These are phyloP conservation scores for Neonectria punicea DNA, from an alignment of 2,329 filamentous ascomycete species.

Conservation along the genomic window DNA sequence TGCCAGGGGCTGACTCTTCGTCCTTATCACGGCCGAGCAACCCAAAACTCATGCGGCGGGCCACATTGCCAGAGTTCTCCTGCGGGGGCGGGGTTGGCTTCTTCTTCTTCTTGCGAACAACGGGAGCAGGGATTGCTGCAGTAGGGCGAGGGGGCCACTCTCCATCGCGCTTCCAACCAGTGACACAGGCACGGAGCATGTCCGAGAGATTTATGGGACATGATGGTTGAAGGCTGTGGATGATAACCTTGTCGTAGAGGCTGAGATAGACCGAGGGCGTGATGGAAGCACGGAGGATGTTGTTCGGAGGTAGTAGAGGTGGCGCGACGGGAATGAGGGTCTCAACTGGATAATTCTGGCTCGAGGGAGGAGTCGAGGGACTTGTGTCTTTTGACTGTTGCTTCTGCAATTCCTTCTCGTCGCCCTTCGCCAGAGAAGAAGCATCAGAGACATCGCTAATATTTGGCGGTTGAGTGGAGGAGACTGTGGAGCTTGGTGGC, in stretches of 20 bases:
- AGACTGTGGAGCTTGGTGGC: slow-evolving; percentile 44
- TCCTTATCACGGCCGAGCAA: slow-evolving; percentile 56
- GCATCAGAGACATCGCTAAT: slow-evolving; percentile 51
- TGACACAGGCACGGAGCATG: slow-evolving; percentile 82
- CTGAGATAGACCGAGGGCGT: slow-evolving; percentile 78
- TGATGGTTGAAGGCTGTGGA: slow-evolving; percentile 81
- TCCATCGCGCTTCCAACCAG: slow-evolving; percentile 92
- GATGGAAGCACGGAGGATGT: slow-evolving; percentile 82
- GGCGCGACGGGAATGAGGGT: slow-evolving; percentile 77
- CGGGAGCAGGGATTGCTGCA: slow-evolving; percentile 51
- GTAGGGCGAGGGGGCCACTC: slow-evolving; percentile 81
- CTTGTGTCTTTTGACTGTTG: slow-evolving; percentile 49
- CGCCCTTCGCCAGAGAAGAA: slow-evolving; percentile 54
- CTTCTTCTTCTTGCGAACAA: slow-evolving; percentile 54
- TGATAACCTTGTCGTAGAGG: slow-evolving; percentile 89
- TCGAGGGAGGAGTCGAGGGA: slow-evolving; percentile 36
- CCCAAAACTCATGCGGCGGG: slow-evolving; percentile 60
- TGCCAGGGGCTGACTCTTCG: slow-evolving; percentile 47
- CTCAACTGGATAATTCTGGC: slow-evolving; percentile 61
- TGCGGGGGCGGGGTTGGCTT: slow-evolving; percentile 27
- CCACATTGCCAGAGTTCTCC: slow-evolving; percentile 42
- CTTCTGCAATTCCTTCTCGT: slow-evolving; percentile 46
- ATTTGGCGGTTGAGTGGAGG: slow-evolving; percentile 35
- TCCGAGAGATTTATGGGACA: slow-evolving; percentile 90
- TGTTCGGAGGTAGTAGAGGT: slow-evolving; percentile 77